A percentile compares a stretch with the other conserved stretches of the same genome.
Conservation (phyloP, 2,329 filamentous ascomycete species). For the Trichoderma atrobrunneum region DNA sequence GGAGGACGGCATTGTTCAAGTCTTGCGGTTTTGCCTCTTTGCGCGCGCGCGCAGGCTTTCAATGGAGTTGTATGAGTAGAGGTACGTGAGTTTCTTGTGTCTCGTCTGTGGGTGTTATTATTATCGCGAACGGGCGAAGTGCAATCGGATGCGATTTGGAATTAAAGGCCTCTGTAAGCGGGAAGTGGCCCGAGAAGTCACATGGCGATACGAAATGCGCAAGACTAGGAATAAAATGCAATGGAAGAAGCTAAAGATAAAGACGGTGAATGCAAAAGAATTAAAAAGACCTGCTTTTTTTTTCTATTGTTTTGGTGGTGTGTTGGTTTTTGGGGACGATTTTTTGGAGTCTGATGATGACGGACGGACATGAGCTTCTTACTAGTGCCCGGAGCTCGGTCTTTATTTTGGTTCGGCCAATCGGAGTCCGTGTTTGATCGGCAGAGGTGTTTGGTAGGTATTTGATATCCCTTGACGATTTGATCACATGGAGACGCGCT, state of each 20-base stretch:
- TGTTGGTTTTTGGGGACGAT: background rate
- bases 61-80: background rate
- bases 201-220: slow-evolving; percentile 3
- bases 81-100: background rate
- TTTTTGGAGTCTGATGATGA: slow-evolving; percentile 1
- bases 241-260: background rate
- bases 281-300: background rate
- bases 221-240: background rate
- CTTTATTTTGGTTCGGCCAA: background rate
- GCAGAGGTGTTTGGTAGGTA: slow-evolving; percentile 1
- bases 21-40: background rate
- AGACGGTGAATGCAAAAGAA: background rate
- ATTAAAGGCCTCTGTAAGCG: background rate
- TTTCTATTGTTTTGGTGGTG: background rate
- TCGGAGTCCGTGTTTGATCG: background rate
- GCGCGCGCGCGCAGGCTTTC: background rate
- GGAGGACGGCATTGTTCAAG: slow-evolving; percentile 25
- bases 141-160: background rate
- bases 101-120: background rate
- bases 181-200: background rate
- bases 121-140: background rate
- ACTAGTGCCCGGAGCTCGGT: background rate
- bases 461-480: slow-evolving; percentile 2
- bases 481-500: slow-evolving; percentile 10
- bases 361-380: background rate